Evolutionary conservation across 495 filamentous ascomycete species (phyloP).

Genomic region (Aspergillus carlsbadensis): DNA sequence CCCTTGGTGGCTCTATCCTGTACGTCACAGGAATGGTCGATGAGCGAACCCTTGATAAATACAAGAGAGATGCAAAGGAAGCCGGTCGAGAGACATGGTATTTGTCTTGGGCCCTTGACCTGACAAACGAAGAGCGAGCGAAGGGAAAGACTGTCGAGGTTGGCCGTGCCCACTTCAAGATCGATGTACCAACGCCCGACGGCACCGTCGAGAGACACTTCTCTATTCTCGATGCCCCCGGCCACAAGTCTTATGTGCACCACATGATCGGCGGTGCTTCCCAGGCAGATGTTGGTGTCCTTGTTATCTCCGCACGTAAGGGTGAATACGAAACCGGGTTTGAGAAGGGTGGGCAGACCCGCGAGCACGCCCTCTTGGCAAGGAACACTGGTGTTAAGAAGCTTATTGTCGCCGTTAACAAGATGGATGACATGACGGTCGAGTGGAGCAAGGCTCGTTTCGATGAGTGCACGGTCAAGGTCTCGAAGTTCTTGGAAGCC

Average conservation of each 20-base stretch:
- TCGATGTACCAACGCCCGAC: conserved; percentile 61
- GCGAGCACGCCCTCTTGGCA: conserved; percentile 94
- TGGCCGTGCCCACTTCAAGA: conserved; percentile 94
- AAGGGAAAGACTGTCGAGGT: conserved; percentile 99
- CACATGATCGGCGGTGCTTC: conserved; percentile 97
- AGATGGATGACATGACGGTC: conserved; percentile 97
- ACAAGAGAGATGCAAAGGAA: conserved; percentile 94
- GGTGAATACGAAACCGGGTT: conserved; percentile 99
- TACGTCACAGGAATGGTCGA: conserved; percentile 98
- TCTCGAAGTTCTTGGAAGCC: conserved; percentile 80
- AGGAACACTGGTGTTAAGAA: conserved; percentile 98
- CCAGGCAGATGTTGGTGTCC: conserved; percentile 91
- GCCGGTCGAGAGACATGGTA: conserved; percentile 98
- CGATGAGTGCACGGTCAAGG: conserved; percentile 87
- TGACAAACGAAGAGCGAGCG: conserved; percentile 91
- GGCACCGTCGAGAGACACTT: conserved; percentile 55
- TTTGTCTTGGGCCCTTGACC: conserved; percentile 93
- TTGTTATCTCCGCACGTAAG: conserved; percentile 96
- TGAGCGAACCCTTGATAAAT: conserved; percentile 96
- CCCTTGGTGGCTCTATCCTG: conserved; percentile 86
- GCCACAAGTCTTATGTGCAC: conserved; percentile 94
- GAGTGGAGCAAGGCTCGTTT: conserved; percentile 92
- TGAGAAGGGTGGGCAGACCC: conserved; percentile 95
- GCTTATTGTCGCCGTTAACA: conserved; percentile 92
- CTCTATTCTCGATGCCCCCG: conserved; percentile 93